Evolutionary conservation across 306 rosid genomes (phyloP).

Genomic region (Alnus glutinosa): DNA sequence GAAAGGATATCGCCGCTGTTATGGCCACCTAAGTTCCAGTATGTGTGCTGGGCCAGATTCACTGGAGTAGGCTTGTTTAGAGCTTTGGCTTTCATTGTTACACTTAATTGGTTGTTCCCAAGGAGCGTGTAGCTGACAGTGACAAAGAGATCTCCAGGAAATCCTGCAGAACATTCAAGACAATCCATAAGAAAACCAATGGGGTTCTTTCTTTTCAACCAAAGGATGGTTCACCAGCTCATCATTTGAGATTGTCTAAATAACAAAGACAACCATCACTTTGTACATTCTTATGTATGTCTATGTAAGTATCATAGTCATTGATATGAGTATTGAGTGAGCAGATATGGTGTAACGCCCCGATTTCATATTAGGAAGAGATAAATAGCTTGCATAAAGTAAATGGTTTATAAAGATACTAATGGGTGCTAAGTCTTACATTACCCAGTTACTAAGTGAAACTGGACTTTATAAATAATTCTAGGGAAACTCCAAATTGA

Average conservation of each 20-base stretch:
- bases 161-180: slow-evolving; percentile 48
- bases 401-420: too few relatives aligned
- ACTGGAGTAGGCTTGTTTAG: slow-evolving; percentile 88
- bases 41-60: slow-evolving; percentile 72
- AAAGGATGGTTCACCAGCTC: neutral
- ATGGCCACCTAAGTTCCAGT: slow-evolving; percentile 87
- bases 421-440: too few relatives aligned
- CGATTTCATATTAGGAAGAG: too few relatives aligned
- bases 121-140: slow-evolving; percentile 56
- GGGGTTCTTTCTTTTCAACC: neutral
- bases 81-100: slow-evolving; percentile 68
- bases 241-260: neutral
- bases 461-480: too few relatives aligned
- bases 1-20: slow-evolving; percentile 69
- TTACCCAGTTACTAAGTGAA: too few relatives aligned
- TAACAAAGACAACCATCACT: neutral
- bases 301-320: neutral
- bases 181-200: neutral
- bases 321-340: neutral
- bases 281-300: neutral
- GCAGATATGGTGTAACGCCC: too few relatives aligned
- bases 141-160: slow-evolving; percentile 76
- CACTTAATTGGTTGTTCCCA: slow-evolving; percentile 41
- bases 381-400: too few relatives aligned
- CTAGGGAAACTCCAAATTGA: too few relatives aligned